Base-by-base conservation (phyloP, 106 monocot species). In the Allium sativum region DNA sequence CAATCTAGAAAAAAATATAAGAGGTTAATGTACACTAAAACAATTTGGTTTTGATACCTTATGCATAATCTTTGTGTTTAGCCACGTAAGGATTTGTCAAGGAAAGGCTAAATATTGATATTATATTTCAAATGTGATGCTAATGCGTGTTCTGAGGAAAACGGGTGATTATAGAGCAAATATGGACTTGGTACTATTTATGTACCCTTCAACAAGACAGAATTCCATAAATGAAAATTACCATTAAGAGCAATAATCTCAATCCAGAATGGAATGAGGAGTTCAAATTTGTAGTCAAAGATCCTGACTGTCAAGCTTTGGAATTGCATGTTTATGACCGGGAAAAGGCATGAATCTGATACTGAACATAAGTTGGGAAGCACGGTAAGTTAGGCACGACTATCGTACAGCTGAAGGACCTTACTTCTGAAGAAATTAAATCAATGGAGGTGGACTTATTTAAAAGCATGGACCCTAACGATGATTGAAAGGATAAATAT, bases 241-340 rank as follows among this genome's bases (percentile, higher is more conserved):
- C 76, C 4, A 80, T 94, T 46, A 94, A 89, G 72, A 77, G 64
- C 45, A 78, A 41, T 64, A 86, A 89, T 56, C 76, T 94, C 59
- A 81, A 94, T 67, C 93, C 93, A 31, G 89, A 89, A 60, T 94
- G 89, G 93, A 89, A 94, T 55, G 89, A 89, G 71, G 83, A 89
- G 44, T 94, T 89, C 72, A 89, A 94, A 15, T 64, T 94, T 17
- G 73, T 81, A 20, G 78, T 94, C 8, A 86, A 77, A 67, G 85
- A 89, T 66, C 89, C 82, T 19, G 69, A 83, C 65, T 64, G 80
- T 67, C 93, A 94, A 72, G 52, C 62, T 15, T 68, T 94, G 58
- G 85, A 86, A 58, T 44, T 94, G 55, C 66, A 45, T 69, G 83
- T 89, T 69, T 94, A 65, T 71, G 93, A 94, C 50, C 89, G 89